phyloP scores from a whole-genome alignment of 495 filamentous ascomycete species.

The Tirmania nivea region DNA sequence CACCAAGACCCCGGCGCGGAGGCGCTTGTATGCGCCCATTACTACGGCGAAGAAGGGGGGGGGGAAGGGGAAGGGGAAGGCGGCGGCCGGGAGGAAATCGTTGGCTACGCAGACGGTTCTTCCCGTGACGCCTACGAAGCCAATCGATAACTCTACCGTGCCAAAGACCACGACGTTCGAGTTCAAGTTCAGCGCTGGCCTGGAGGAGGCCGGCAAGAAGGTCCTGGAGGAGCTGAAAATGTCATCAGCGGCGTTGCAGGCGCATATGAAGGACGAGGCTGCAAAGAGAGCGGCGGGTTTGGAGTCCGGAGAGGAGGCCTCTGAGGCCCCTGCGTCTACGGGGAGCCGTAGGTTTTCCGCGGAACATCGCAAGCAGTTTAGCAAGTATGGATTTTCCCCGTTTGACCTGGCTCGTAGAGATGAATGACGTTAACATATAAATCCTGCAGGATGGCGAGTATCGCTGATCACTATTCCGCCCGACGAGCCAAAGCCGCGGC shows the following conservation, averaged over 20 bases:
- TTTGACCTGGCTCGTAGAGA: too few relatives aligned
- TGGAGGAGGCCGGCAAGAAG: conserved; percentile 9
- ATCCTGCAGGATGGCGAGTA: conserved; percentile 10
- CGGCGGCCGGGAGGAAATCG: background rate
- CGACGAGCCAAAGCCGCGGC: conserved; percentile 2
- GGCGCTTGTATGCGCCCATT: conserved; percentile 2
- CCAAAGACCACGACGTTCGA: conserved; percentile 6
- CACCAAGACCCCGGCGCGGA: background rate
- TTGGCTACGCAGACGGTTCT: background rate
- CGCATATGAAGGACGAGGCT: background rate
- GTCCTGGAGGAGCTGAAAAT: conserved; percentile 5
- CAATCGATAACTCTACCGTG: conserved; percentile 2
- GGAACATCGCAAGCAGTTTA: conserved; percentile 11
- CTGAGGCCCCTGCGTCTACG: background rate
- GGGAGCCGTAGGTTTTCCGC: conserved; percentile 8
- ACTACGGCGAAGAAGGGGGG: conserved; percentile 4
- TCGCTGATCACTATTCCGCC: conserved; percentile 15
- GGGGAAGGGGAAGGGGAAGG: background rate
- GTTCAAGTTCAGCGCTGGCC: conserved; percentile 7
- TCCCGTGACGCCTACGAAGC: background rate
- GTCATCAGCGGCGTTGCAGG: background rate
- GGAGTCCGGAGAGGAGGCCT: background rate
- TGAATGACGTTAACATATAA: too few relatives aligned
- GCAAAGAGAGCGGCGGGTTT: background rate
- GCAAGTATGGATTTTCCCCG: conserved; percentile 1